A percentile compares a stretch with the other conserved stretches of the same genome.
Conservation (phyloP, 345 rosid genomes). For the Mallotus nudiflorus region DNA sequence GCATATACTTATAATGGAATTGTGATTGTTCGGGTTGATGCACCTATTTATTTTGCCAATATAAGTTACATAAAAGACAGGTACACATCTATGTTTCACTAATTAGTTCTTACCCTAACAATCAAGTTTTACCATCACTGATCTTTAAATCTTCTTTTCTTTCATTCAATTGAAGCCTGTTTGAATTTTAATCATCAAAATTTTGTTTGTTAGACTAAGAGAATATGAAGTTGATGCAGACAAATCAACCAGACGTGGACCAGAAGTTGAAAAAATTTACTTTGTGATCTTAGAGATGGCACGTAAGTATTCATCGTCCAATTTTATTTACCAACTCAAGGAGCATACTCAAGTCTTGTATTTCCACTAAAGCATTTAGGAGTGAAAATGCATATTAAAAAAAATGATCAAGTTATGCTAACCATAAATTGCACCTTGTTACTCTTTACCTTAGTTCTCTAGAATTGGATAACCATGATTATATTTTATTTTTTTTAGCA, state of each 20-base stretch:
- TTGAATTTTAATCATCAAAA: slow-evolving; percentile 5
- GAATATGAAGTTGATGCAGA: slow-evolving; percentile 85
- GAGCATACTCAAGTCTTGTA: neutral
- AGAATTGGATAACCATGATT: neutral
- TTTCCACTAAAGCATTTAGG: neutral
- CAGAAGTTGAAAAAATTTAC: slow-evolving; percentile 76
- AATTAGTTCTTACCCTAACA: neutral
- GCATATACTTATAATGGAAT: slow-evolving; percentile 92
- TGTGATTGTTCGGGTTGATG: slow-evolving; percentile 86
- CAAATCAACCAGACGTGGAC: slow-evolving; percentile 70
- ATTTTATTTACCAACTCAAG: neutral
- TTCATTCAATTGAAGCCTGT: neutral
- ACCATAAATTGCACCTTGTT: neutral
- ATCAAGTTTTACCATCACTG: slow-evolving; percentile 3
- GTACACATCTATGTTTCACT: slow-evolving; percentile 34
- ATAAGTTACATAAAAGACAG: slow-evolving; percentile 91
- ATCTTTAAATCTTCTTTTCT: slow-evolving; percentile 5
- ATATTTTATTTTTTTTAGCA: neutral
- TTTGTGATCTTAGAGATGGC: slow-evolving; percentile 94
- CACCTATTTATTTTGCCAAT: slow-evolving; percentile 97
- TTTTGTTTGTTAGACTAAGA: slow-evolving; percentile 56
- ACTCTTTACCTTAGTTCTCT: neutral
- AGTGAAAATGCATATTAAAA: no score
- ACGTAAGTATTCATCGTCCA: slow-evolving; percentile 54
- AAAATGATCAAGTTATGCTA: no score